phyloP scores from a whole-genome alignment of 345 rosid genomes.

The Anacardium occidentale region DNA sequence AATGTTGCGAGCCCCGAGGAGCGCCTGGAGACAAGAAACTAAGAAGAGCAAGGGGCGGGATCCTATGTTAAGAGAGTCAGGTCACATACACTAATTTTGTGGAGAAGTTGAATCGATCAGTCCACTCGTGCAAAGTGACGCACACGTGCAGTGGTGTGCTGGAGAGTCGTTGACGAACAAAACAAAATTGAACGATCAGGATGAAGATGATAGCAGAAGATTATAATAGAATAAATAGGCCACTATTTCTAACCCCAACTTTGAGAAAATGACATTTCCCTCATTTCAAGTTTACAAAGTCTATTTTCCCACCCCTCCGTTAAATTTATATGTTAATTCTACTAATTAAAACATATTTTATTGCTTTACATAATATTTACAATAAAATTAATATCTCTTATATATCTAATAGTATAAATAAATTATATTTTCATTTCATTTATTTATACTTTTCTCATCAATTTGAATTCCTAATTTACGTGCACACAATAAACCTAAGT shows the following conservation, averaged over 20 bases:
- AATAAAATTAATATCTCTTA: too few relatives aligned
- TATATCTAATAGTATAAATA: too few relatives aligned
- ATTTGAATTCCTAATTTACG: too few relatives aligned
- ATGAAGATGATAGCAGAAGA: conserved; percentile 6
- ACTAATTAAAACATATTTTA: background rate
- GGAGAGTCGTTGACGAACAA: background rate
- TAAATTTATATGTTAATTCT: too few relatives aligned
- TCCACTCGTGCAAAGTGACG: conserved; percentile 24
- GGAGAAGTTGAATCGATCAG: background rate
- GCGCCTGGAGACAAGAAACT: background rate
- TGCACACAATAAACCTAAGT: too few relatives aligned
- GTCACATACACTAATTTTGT: conserved; percentile 9
- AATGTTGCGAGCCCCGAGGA: background rate
- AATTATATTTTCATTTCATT: too few relatives aligned
- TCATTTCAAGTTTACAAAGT: too few relatives aligned
- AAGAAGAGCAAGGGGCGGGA: conserved; percentile 3
- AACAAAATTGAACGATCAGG: background rate
- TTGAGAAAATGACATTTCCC: too few relatives aligned
- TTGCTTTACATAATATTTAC: background rate
- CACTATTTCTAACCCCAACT: too few relatives aligned
- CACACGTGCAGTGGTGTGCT: conserved; percentile 27
- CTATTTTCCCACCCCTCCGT: too few relatives aligned
- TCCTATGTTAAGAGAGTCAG: conserved; percentile 21
- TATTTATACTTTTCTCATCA: too few relatives aligned
- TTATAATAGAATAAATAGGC: too few relatives aligned